Base-by-base conservation (phyloP, 2,329 filamentous ascomycete genomes). In the Dothidotthia symphoricarpi region DNA sequence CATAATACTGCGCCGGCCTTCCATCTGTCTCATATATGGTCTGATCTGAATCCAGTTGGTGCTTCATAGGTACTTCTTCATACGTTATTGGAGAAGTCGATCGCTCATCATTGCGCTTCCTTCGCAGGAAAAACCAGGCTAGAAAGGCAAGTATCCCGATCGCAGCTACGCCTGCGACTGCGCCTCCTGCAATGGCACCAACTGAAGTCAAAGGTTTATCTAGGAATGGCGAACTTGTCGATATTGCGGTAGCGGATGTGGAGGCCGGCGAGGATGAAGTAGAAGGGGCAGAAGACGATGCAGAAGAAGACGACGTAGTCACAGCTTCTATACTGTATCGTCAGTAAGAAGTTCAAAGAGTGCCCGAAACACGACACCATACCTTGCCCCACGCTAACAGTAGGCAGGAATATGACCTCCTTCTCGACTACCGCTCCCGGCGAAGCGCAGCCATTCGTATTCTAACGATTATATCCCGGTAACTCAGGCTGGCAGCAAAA, bases 401-500 rank as follows among this genome's bases (percentile, higher is more conserved):
- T 24, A 10, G 24, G 19, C 31, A 47, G 28, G n/a, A 24, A 12
- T 16, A 22, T 3, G 4, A 27, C 41, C 2, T 17, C 31, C 3
- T 11, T 15, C 9, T 10, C 15, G 5, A 24, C 11, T 14, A 12
- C 9, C 17, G 12, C 36, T n/a, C 35, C 35, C 3, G 35, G 31
- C 12, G 11, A 17, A 15, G 37, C 41, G 13, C 45, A 48, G 6
- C 30, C 30, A 41, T 45, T 43, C 27, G 38, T 35, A 9, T 31
- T 32, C 3, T 12, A 4, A 1, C 25, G 14, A 24, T 48, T 38
- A 24, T 35, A 48, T 9, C 26, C 45, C 5, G 13, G 11, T 15
- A 40, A 14, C 7, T 41, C 41, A 19, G 33, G 32, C 17, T 42
- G 35, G 30, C 45, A 48, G 33, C 45, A 48, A 27, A 45, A 48